Evolutionary conservation across 2,329 filamentous ascomycete genomes (phyloP), one percentile per base, ranked within the genome.

Genomic region (Penicillium sclerotigenum): DNA sequence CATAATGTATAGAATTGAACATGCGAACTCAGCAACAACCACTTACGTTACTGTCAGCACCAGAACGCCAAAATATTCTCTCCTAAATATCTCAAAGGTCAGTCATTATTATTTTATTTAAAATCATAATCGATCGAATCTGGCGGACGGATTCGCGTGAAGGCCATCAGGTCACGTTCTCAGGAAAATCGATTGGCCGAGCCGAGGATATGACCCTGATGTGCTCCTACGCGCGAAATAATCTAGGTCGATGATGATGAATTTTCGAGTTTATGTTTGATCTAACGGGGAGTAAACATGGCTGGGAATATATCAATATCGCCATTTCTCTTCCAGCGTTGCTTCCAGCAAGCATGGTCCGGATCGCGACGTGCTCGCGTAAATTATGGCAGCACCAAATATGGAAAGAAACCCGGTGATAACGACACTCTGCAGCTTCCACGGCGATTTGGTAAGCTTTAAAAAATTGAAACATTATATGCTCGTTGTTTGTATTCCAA

Each of bases 371-470:
- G 53, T 14, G 53, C 41, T 46, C 53, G 53, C 34, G 20, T 56
- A 20, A 56, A 52, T 20, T 46, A 45, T 29, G 53, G 53, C 22
- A 46, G 33, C 34, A 16, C 48, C 41, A 52, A 56, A 31, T 45
- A 56, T 46, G 41, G 52, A 51, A 36, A 56, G 40, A 31, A 38
- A 37, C 20, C n/a, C 8, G 45, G 43, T 50, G 51, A 51, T 42
- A 42, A 59, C 52, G 57, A 57, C 16, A 37, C 51, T 13, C 29
- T 55, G 10, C 47, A 56, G 7, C 51, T 69, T 33, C 70, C 71
- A 10, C 58, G 64, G 26, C 61, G 59, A 40, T 45, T 73, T 22
- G 71, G 71, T 71, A 62, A 54, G 64, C 52, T 38, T 18, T 13
- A n/a, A 57, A 24, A 24, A 24, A 10, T 20, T 52, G 11, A 29